Evolutionary conservation across 257 asterid species (phyloP), one percentile per base, ranked within the genome.

Genomic region (Prunella vulgaris): DNA sequence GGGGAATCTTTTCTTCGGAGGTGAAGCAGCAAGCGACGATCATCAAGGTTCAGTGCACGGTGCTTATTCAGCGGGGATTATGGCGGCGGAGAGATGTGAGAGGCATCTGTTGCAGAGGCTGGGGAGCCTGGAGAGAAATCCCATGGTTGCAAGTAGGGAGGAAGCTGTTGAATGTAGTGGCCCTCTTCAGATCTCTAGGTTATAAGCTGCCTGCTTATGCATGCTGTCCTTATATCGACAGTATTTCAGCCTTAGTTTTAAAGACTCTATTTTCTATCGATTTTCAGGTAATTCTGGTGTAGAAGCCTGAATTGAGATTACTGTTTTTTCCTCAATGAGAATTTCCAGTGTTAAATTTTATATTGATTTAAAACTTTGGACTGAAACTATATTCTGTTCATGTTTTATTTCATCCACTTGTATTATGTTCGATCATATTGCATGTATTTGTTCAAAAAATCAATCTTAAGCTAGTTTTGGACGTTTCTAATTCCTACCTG

Each of bases 31-130:
- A 38, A 87, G 99, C 56, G 80, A 76, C 40, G 97, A 94, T n/a
- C 97, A 94, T 76, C 99, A 91, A 64, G 99, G 99, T 9, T 94
- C 99, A 0, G 99, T 91, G 2, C 99, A 94, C n/a, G 99, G 99
- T 15, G 99, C 99, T 7, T 94, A 94, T 74, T 88, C 97, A 1
- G 89, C 99, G 3, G 99, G 97, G 53, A 69, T 85, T 30, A 80
- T 85, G 96, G 99, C 99, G 2, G 99, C 96, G 10, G 97, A 91
- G 37, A 75, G 72, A 18, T 91, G 97, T 64, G 88, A 85, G 62
- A 80, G 76, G 52, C 96, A 86, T 86, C 76, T 91, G 9, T 62
- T 82, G 76, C 84, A 77, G 79, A 73, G 80, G 74, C 80, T 81
- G 27, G 96, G 96, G 65, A 67, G 84, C 49, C 48, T 83, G 76